phyloP scores from a whole-genome alignment of 805 yeast species.

The Candida rishiriensis region DNA sequence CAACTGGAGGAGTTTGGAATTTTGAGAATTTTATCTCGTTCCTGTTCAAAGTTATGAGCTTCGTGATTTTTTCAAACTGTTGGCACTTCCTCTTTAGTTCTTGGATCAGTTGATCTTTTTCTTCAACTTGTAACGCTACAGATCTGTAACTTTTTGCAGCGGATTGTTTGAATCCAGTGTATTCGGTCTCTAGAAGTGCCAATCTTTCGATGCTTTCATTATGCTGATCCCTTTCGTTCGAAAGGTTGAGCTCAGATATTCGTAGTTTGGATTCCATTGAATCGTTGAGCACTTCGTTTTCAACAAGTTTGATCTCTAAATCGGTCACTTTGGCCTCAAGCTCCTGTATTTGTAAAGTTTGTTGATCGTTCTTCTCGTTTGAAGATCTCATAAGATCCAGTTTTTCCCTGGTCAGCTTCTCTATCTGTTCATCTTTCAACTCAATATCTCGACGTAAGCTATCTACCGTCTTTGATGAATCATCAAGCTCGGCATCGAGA shows the following conservation, averaged over 20 bases:
- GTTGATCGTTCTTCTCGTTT: slow-evolving; percentile 1
- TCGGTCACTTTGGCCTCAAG: slow-evolving; percentile 5
- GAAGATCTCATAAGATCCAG: slow-evolving; percentile 7
- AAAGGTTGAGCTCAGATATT: slow-evolving; percentile 6
- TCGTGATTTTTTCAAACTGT: slow-evolving; percentile 20
- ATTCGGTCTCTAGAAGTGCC: neutral
- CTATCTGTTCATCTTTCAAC: neutral
- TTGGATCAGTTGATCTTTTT: slow-evolving; percentile 3
- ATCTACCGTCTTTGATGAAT: slow-evolving; percentile 3
- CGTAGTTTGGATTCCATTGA: slow-evolving; percentile 19
- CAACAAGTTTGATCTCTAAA: slow-evolving; percentile 12
- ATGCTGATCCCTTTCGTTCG: slow-evolving; percentile 9
- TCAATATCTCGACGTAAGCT: neutral
- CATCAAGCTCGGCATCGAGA: slow-evolving; percentile 19
- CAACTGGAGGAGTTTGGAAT: slow-evolving; percentile 23
- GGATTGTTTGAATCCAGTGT: neutral
- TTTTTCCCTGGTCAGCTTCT: slow-evolving; percentile 3
- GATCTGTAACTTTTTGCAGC: too few species aligned
- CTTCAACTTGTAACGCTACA: neutral
- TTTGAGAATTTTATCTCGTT: slow-evolving; percentile 18
- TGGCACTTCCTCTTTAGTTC: slow-evolving; percentile 4
- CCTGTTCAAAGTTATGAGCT: slow-evolving; percentile 18
- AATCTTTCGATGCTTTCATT: slow-evolving; percentile 17
- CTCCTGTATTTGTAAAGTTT: neutral
- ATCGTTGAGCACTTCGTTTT: slow-evolving; percentile 24